Conservation (phyloP, 2,329 filamentous ascomycete species). For the Arthrobotrys megalospora region DNA sequence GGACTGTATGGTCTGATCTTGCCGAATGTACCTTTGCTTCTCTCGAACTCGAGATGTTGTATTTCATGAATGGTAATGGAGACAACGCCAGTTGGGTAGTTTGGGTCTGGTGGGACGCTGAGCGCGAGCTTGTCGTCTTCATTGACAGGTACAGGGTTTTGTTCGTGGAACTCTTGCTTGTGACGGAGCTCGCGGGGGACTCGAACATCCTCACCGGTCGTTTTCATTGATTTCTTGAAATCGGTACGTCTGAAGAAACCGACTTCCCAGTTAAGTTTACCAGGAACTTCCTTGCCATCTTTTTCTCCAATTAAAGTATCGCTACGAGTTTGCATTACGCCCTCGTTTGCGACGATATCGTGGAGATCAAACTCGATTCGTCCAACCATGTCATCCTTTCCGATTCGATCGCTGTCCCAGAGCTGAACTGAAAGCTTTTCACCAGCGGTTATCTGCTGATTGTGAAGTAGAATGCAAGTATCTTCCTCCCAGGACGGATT, state of each 20-base stretch:
- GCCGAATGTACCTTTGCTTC: conserved; percentile 86
- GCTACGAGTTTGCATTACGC: conserved; percentile 90
- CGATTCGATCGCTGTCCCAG: conserved; percentile 82
- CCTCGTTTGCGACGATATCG: conserved; percentile 93
- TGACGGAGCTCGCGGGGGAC: conserved; percentile 80
- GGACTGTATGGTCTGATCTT: conserved; percentile 68
- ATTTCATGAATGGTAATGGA: conserved; percentile 93
- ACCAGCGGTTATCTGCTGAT: conserved; percentile 80
- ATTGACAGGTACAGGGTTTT: conserved; percentile 83
- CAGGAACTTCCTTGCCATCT: conserved; percentile 88
- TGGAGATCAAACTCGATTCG: conserved; percentile 84
- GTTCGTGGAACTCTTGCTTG: conserved; percentile 84
- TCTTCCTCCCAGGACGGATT: conserved; percentile 81
- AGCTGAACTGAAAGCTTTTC: conserved; percentile 79
- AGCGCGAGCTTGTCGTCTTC: conserved; percentile 86
- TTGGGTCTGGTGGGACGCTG: conserved; percentile 92
- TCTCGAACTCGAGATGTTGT: conserved; percentile 91
- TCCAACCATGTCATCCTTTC: conserved; percentile 81
- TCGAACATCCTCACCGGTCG: conserved; percentile 85
- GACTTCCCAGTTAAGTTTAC: conserved; percentile 94
- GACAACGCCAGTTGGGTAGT: conserved; percentile 93
- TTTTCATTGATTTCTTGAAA: conserved; percentile 85
- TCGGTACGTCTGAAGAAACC: conserved; percentile 94
- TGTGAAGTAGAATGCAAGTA: conserved; percentile 77
- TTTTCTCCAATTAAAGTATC: conserved; percentile 88